Evolutionary conservation across 129 eudicot species (phyloP).

Genomic region (Deinandra increscens): DNA sequence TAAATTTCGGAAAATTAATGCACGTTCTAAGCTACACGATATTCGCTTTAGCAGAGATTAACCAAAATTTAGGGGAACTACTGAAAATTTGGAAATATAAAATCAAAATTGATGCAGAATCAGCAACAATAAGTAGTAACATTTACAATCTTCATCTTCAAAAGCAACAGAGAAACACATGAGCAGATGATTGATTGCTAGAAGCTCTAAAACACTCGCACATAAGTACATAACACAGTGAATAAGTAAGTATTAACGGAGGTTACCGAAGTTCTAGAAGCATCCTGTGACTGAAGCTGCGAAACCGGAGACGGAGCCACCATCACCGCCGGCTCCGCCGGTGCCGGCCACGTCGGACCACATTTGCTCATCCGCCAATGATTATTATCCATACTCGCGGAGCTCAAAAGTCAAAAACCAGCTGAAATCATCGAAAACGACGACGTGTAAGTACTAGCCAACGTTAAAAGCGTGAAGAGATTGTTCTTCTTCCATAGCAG

Average conservation of each 20-base stretch:
- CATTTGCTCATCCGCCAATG: constrained; percentile 32
- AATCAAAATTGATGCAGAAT: not conserved
- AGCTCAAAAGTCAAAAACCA: constrained; percentile 13
- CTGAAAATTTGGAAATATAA: not conserved
- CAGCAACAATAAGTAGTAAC: not conserved
- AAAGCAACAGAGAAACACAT: constrained; percentile 8
- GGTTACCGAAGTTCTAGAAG: constrained; percentile 29
- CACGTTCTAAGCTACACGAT: constrained; percentile 2
- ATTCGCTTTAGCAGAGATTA: not conserved
- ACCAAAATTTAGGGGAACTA: not conserved
- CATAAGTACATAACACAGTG: not conserved
- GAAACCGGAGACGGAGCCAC: constrained; percentile 25
- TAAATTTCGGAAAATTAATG: not conserved
- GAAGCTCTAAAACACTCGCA: not conserved
- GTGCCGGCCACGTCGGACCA: constrained; percentile 34
- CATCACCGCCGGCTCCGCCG: constrained; percentile 22
- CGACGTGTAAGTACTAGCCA: constrained; percentile 15
- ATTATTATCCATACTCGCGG: constrained; percentile 24
- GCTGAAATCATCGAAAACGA: constrained; percentile 18
- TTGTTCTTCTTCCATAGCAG: constrained; percentile 14
- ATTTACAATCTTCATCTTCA: not conserved
- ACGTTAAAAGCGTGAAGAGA: constrained; percentile 2
- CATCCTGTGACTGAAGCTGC: constrained; percentile 31
- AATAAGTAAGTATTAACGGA: constrained; percentile 10
- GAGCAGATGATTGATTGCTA: not conserved